Evolutionary conservation across 2,329 filamentous ascomycete species (phyloP), one percentile per base, ranked within the genome.

Genomic region (Lachnellula arida): DNA sequence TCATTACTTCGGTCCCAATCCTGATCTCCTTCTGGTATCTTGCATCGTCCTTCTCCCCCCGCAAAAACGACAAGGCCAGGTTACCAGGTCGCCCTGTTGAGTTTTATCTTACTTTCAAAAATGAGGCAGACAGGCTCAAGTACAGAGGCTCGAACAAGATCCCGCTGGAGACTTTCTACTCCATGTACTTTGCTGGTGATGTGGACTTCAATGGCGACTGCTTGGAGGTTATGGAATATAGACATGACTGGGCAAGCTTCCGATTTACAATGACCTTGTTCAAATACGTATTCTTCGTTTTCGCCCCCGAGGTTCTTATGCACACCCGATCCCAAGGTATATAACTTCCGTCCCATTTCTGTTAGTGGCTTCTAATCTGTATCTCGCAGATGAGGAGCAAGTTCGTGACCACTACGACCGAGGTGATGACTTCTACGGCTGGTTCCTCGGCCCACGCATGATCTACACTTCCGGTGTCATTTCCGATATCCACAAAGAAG

Each of bases 401-500:
- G 92, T 97, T 55, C 91, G 92, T 71, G 91, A 92, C 74, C 91
- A 97, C 79, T 99, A 99, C 75, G 94, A 97, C 81, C 87, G 91
- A 63, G 94, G 94, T 70, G 91, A 99, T 73, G 94, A 97, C 76
- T 96, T 97, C 78, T 99, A 99, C 80, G 88, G 85, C 72, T 99
- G 92, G 91, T 97, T 97, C 82, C 84, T 97, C 61, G 94, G 94
- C 60, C 93, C 93, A 57, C 92, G 93, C 70, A 99, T 97, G 94
- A 91, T 97, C 75, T 97, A 97, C 79, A 99, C 94, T 51, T 95
- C 90, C 50, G 94, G 94, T 68, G 80, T 99, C 68, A 95, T 99
- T 71, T 88, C 88, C 59, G 91, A 97, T 73, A 83, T 89, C 73
- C 85, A 87, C 74, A 81, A 80, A 64, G 94, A 97, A 76, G 94